These are phyloP conservation scores for Saccharomyces hybrid DNA, from an alignment of 1,139 yeast genomes.

Conservation along the genomic window DNA sequence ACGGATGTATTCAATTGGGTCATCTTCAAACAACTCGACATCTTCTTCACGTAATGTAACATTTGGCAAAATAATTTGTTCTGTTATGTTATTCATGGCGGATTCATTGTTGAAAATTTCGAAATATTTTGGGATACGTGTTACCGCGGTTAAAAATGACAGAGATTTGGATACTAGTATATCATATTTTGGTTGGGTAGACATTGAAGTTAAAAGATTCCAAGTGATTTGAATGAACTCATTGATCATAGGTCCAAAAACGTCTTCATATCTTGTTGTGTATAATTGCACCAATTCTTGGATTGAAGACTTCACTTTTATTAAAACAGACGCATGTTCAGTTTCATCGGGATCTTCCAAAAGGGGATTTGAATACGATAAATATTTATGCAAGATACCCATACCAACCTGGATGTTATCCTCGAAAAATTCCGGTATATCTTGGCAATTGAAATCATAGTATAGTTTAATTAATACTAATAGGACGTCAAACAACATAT, in stretches of 20 bases:
- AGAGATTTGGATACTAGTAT: constrained; percentile 74
- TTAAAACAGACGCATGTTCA: constrained; percentile 64
- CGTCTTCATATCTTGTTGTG: constrained; percentile 86
- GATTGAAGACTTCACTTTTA: constrained; percentile 72
- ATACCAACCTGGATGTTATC: constrained; percentile 75
- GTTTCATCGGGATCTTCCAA: constrained; percentile 52
- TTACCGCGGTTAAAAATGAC: constrained; percentile 74
- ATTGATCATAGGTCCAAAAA: constrained; percentile 68
- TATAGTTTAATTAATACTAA: constrained; percentile 69
- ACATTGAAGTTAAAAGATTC: constrained; percentile 61
- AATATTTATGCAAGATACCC: constrained; percentile 73
- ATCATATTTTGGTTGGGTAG: constrained; percentile 73
- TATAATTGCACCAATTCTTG: constrained; percentile 81
- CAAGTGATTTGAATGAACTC: constrained; percentile 78
- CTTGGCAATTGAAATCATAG: constrained; percentile 93
- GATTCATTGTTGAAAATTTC: constrained; percentile 59
- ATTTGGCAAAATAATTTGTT: constrained; percentile 81
- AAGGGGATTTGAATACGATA: constrained; percentile 50
- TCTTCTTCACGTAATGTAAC: constrained; percentile 77
- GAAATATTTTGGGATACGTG: constrained; percentile 58
- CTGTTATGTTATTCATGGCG: constrained; percentile 69
- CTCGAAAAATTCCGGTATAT: constrained; percentile 95
- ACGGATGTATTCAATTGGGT: constrained; percentile 86
- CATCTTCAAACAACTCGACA: constrained; percentile 91
- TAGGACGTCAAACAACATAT: constrained; percentile 60